Base-by-base conservation (phyloP, 169 alveolate genomes). In the Plasmodium blacklocki region DNA sequence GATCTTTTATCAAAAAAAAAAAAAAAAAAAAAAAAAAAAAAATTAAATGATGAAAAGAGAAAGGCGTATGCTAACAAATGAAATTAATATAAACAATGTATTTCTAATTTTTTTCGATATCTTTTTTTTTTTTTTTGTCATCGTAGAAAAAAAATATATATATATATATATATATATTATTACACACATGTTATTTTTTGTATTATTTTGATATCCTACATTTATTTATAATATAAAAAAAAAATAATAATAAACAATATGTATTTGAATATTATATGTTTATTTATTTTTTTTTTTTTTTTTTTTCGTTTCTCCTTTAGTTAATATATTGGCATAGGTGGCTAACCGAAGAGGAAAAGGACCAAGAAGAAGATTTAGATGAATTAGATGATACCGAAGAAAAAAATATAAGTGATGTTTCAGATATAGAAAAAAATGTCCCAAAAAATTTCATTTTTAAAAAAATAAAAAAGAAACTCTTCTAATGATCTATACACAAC, bases 11-110 rank as follows among this genome's bases (percentile, higher is more conserved):
- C 92, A 85, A 43, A 43, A 76, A 85, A 71, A 56, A 70, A 78
- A 19, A 64, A 18, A 85, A 71, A 56, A 18, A 85, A 71, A 56
- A 18, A 32, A 32, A 4, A 47, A 54, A 19, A 3, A 75, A 39
- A 26, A n/a, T 45, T 78, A 52, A 78, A 78, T 59, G 90, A 80
- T 80, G 14, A 85, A 85, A 73, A 85, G 70, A 60, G 56, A 85
- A 85, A 85, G 92, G 92, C 92, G 54, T 85, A 54, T 85, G 92
- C 92, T 71, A 50, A 85, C 92, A 85, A 62, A 2, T 23, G 14
- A 63, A 50, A 56, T 47, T 52, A 72, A 72, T 19, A 18, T 9
- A 71, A 71, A 68, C 4, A 68, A 43, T 43, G 9, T 8, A 2
- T 19, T 54, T 54, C 12, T 11, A 11, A 54, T 54, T 12, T 54